These are phyloP conservation scores for Pulveroboletus sp. DNA, from an alignment of 768 basidiomycete species.

Conservation along the genomic window DNA sequence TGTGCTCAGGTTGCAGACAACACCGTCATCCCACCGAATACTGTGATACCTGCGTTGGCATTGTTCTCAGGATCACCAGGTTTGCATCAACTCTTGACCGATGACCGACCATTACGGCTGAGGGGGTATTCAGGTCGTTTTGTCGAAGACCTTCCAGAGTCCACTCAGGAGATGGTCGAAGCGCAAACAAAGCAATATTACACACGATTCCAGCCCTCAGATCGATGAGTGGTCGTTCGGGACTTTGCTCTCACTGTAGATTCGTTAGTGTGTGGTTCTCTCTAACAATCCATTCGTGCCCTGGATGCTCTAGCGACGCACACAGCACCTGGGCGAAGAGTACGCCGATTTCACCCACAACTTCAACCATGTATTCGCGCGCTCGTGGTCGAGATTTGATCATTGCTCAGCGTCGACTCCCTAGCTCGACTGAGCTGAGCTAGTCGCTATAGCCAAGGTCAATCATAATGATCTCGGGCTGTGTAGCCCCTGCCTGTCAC, in stretches of 20 bases:
- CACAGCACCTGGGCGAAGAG: not conserved
- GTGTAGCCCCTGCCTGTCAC: not conserved
- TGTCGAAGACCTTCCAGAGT: slow-evolving; percentile 82
- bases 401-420: not conserved
- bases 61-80: slow-evolving; percentile 89
- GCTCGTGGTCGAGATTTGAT: not conserved
- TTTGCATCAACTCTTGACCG: slow-evolving; percentile 28
- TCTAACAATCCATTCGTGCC: not conserved
- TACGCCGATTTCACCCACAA: not conserved
- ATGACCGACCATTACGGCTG: not conserved
- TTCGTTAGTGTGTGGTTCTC: slow-evolving; percentile 2
- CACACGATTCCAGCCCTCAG: slow-evolving; percentile 69
- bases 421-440: not conserved
- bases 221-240: slow-evolving; percentile 26
- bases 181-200: slow-evolving; percentile 82
- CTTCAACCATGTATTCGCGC: not conserved
- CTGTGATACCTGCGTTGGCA: slow-evolving; percentile 85
- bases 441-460: not conserved
- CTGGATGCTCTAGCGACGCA: not conserved
- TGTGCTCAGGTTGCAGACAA: slow-evolving; percentile 87
- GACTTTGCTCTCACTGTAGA: slow-evolving; percentile 1
- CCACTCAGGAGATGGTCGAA: slow-evolving; percentile 89
- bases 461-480: not conserved
- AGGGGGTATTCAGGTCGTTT: slow-evolving; percentile 56
- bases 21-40: slow-evolving; percentile 85